These are phyloP conservation scores for Geosmithia morbida DNA, from an alignment of 2,329 filamentous ascomycete species.

Conservation along the genomic window DNA sequence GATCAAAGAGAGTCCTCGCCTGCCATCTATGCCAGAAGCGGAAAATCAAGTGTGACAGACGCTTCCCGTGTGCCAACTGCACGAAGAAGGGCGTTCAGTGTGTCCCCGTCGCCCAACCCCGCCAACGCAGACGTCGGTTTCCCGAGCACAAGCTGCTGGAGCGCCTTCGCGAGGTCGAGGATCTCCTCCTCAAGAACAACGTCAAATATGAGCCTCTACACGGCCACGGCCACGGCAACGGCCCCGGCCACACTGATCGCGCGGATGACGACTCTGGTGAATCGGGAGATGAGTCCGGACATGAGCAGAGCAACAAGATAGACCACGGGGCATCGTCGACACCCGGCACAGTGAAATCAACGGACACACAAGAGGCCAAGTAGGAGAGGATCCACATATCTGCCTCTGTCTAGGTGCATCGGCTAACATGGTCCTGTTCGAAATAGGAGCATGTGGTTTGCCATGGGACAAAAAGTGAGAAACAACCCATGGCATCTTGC, in stretches of 20 bases:
- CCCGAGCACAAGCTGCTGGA: constrained; percentile 44
- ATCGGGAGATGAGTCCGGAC: background rate
- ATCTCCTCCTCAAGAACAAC: constrained; percentile 36
- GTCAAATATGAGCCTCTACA: constrained; percentile 36
- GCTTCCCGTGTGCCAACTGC: constrained; percentile 42
- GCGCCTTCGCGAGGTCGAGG: constrained; percentile 41
- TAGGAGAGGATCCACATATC: background rate
- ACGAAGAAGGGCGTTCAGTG: constrained; percentile 27
- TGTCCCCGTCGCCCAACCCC: constrained; percentile 19
- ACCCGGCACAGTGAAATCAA: background rate
- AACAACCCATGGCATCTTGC: background rate
- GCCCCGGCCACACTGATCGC: constrained; percentile 2
- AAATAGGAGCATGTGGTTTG: background rate
- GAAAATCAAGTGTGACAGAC: constrained; percentile 48
- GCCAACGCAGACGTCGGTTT: constrained; percentile 26
- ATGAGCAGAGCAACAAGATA: background rate
- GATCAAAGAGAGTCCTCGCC: constrained; percentile 12
- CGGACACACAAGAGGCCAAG: background rate
- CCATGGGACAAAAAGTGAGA: background rate
- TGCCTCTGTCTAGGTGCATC: no score
- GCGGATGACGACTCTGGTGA: background rate
- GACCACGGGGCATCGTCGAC: background rate
- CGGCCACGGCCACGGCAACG: constrained; percentile 8
- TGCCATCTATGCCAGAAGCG: constrained; percentile 51
- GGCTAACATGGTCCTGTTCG: background rate